Percentiles rank a stretch among this genome's conserved stretches.
phyloP scores from a whole-genome alignment of 2,329 filamentous ascomycete genomes.

The Ceratocystis ficicola region DNA sequence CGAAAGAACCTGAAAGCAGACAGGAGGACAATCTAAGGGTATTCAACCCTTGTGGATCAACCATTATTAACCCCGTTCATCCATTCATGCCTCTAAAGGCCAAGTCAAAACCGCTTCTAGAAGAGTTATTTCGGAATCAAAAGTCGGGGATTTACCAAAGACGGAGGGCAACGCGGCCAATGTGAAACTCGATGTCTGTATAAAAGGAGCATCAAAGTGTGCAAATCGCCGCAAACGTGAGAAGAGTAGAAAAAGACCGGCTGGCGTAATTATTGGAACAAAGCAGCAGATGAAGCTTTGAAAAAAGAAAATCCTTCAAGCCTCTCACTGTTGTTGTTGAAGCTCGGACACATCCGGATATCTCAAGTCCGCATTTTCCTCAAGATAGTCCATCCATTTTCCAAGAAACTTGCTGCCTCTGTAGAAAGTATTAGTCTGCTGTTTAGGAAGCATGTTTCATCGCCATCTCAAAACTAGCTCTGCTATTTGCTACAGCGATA shows the following conservation, averaged over 20 bases:
- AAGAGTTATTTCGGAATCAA: background rate
- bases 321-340: constrained; percentile 10
- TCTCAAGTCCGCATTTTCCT: constrained; percentile 78
- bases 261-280: background rate
- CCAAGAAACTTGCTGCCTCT: constrained; percentile 80
- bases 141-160: constrained; percentile 5
- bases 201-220: constrained; percentile 3
- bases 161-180: background rate
- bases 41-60: background rate
- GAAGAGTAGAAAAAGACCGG: background rate
- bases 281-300: background rate
- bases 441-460: background rate
- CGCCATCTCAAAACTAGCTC: background rate
- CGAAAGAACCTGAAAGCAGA: background rate
- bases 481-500: background rate
- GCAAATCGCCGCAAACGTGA: background rate
- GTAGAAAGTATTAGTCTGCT: constrained; percentile 20
- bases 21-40: background rate
- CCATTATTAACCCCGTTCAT: background rate
- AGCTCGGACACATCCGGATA: constrained; percentile 58
- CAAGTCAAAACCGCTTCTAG: background rate
- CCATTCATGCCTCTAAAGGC: background rate
- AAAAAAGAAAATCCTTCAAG: constrained; percentile 1
- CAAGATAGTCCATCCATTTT: constrained; percentile 80
- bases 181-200: constrained; percentile 1